These are phyloP conservation scores for Aspergillus fumigatiaffinis DNA, from an alignment of 2,329 filamentous ascomycete species.

Conservation along the genomic window DNA sequence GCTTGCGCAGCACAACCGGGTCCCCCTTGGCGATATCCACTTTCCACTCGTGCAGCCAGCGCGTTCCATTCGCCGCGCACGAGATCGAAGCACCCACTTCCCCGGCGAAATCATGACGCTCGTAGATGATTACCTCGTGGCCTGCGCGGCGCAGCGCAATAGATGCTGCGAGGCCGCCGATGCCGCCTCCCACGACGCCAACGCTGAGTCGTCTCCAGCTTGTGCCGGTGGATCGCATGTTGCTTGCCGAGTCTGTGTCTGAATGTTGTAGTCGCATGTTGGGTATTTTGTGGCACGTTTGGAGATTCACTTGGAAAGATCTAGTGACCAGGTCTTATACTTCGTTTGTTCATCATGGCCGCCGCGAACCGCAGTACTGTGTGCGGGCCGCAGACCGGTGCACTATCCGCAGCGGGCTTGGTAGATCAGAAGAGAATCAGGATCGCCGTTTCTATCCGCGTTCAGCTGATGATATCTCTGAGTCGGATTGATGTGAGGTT, in stretches of 20 bases:
- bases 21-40: conserved; percentile 63
- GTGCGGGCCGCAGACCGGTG: background rate
- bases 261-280: background rate
- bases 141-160: conserved; percentile 52
- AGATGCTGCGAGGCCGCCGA: conserved; percentile 50
- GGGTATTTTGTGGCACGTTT: background rate
- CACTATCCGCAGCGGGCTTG: background rate
- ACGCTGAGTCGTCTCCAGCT: conserved; percentile 46
- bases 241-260: background rate
- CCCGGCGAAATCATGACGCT: conserved; percentile 61
- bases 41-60: conserved; percentile 66
- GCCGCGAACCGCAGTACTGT: background rate
- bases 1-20: conserved; percentile 60
- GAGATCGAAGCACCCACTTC: conserved; percentile 66
- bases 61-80: conserved; percentile 66
- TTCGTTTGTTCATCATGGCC: background rate
- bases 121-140: conserved; percentile 60
- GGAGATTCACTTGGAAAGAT: background rate
- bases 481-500: background rate
- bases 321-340: background rate
- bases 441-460: background rate
- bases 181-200: conserved; percentile 50
- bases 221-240: background rate
- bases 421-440: background rate
- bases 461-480: background rate